Base-by-base conservation (phyloP, 2,329 filamentous ascomycete genomes). In the Amylocarpus encephaloides region DNA sequence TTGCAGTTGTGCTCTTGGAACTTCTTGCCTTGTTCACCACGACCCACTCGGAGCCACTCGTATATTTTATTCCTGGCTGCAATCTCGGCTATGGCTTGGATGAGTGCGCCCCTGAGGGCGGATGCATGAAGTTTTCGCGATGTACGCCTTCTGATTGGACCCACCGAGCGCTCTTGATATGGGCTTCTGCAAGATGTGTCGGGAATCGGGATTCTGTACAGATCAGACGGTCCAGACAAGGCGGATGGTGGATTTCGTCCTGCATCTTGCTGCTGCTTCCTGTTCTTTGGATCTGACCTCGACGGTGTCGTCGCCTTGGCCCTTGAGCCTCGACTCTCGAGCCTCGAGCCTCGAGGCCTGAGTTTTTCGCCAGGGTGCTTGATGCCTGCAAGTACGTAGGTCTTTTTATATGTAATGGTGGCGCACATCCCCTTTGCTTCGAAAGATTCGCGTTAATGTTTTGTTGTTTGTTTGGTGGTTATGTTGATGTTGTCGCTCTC, bases 51-150 rank as follows among this genome's bases (percentile, higher is more conserved):
- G 10, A 40, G 13, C 38, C 38, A 40, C 6, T 40, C 38, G 38
- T 40, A 40, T 6, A 40, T 16, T 40, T 40, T 19, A 11, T n/a
- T 40, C 16, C 13, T 15, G 10, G 10, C 16, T 9, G 10, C 29
- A 26, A 43, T 43, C 40, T 43, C 40, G 40, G 40, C 22, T 29
- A 30, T 30, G 40, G 40, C 40, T 43, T 43, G 19, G 29, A 29
- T 6, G 18, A 11, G 10, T 11, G n/a, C 38, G 13, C 13, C 13
- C 12, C 5, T 22, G 11, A 43, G 4, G 40, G 40, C 18, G 18
- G 18, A 43, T 43, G 40, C 40, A 43, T 19, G 18, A 30, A 43
- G 22, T 22, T 41, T 4, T 41, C 18, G 38, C n/a, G n/a, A 41
- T 41, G 12, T n/a, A 18, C 4, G n/a, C 4, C 18, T 22, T 12